Conservation (phyloP, 176 grass and related monocot genomes). For the Musa troglodytarum region DNA sequence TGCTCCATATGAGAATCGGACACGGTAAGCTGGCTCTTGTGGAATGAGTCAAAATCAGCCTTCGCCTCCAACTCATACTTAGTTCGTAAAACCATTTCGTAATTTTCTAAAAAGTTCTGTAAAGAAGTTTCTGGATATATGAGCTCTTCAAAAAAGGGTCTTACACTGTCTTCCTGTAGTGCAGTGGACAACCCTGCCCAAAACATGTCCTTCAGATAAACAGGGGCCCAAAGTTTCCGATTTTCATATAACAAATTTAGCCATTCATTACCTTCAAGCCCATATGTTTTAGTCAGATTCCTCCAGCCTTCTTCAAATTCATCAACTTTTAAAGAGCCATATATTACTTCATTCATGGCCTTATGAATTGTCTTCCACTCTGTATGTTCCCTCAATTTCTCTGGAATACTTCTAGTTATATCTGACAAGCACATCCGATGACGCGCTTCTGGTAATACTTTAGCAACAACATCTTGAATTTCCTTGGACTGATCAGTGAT, state of each 20-base stretch:
- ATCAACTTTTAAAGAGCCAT: conserved; percentile 46
- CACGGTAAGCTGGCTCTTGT: conserved; percentile 26
- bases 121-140: conserved; percentile 40
- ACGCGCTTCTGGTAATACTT: conserved; percentile 41
- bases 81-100: conserved; percentile 33
- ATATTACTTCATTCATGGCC: conserved; percentile 32
- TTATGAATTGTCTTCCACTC: conserved; percentile 40
- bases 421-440: conserved; percentile 54
- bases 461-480: conserved; percentile 42
- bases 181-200: conserved; percentile 56
- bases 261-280: conserved; percentile 54
- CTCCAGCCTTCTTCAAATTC: conserved; percentile 68
- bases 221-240: conserved; percentile 55
- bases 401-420: conserved; percentile 35
- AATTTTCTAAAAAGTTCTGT: conserved; percentile 41
- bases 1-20: conserved; percentile 64
- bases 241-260: conserved; percentile 51
- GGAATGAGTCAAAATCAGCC: conserved; percentile 52
- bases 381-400: conserved; percentile 34
- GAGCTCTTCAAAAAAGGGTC: conserved; percentile 45
- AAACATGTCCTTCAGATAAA: conserved; percentile 57
- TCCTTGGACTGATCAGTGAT: conserved; percentile 48
- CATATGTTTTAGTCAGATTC: conserved; percentile 31
- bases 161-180: conserved; percentile 27
- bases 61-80: conserved; percentile 58